phyloP scores from a whole-genome alignment of 2,329 filamentous ascomycete species.

The Waltergamsia citrina region DNA sequence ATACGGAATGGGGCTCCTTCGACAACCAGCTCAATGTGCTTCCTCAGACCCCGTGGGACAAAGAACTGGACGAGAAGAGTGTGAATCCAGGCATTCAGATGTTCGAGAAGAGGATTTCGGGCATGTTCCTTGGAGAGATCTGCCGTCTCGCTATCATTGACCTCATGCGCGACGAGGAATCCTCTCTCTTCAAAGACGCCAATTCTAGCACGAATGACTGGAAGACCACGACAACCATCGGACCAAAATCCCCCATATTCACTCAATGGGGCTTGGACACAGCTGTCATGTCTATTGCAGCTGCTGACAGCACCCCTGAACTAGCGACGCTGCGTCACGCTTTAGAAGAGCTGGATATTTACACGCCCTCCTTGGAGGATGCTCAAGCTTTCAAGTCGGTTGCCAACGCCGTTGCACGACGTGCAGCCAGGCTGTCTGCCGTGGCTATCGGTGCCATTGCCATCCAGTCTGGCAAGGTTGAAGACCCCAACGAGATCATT shows the following conservation, averaged over 20 bases:
- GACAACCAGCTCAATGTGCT: conserved; percentile 88
- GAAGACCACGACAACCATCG: conserved; percentile 61
- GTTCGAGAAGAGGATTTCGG: conserved; percentile 97
- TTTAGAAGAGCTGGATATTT: conserved; percentile 69
- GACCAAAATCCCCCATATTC: conserved; percentile 56
- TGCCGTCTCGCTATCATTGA: conserved; percentile 67
- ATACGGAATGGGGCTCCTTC: conserved; percentile 97
- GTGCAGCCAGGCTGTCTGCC: conserved; percentile 79
- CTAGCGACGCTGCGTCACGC: conserved; percentile 66
- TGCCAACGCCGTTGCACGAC: conserved; percentile 74
- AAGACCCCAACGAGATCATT: conserved; percentile 53
- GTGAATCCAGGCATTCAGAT: conserved; percentile 93
- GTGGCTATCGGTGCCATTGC: conserved; percentile 82
- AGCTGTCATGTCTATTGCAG: conserved; percentile 77
- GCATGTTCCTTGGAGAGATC: conserved; percentile 97
- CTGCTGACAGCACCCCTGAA: conserved; percentile 66
- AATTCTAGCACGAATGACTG: conserved; percentile 63
- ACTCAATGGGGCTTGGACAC: conserved; percentile 87
- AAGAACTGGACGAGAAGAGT: conserved; percentile 65
- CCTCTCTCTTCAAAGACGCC: conserved; percentile 67
- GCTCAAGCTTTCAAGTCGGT: conserved; percentile 81
- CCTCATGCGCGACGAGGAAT: conserved; percentile 57
- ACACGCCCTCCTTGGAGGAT: conserved; percentile 70
- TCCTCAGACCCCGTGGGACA: conserved; percentile 77
- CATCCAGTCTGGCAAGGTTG: conserved; percentile 67